Conservation (phyloP, 2,329 filamentous ascomycete species). For the Grosmannia serpens region DNA sequence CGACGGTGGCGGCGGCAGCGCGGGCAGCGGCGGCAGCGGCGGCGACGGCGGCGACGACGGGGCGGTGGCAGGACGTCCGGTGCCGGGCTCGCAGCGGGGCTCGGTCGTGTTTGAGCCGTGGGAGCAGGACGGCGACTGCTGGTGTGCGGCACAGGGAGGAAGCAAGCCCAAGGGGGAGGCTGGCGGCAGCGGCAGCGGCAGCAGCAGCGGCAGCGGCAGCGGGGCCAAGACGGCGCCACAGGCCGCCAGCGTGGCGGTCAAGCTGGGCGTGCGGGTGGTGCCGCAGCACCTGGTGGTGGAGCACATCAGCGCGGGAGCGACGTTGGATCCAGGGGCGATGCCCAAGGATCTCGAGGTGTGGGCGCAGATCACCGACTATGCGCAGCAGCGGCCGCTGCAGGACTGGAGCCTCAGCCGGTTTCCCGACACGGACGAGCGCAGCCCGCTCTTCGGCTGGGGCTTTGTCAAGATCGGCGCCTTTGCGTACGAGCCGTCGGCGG, state of each 20-base stretch:
- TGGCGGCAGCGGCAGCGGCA: background rate
- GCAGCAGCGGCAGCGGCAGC: background rate
- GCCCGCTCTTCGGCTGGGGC: conserved; percentile 21
- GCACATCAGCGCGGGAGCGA: conserved; percentile 53
- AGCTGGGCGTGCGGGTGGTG: conserved; percentile 44
- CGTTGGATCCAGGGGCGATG: conserved; percentile 48
- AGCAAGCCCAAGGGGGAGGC: background rate
- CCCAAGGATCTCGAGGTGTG: conserved; percentile 62
- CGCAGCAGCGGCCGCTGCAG: conserved; percentile 22
- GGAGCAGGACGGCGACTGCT: conserved; percentile 76
- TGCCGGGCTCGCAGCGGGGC: conserved; percentile 5
- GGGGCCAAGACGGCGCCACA: background rate
- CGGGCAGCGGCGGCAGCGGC: background rate
- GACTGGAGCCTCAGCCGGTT: conserved; percentile 33
- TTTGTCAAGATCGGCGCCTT: conserved; percentile 50
- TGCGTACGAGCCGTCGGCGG: conserved; percentile 32
- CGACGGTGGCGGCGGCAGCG: background rate
- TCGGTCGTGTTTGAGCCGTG: conserved; percentile 52
- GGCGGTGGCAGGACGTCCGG: conserved; percentile 16
- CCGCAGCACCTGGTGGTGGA: conserved; percentile 63
- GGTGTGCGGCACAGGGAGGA: conserved; percentile 53
- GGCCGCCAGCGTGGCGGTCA: conserved; percentile 44
- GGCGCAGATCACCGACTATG: conserved; percentile 41
- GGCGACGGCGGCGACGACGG: background rate
- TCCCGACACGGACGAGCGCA: conserved; percentile 17